Evolutionary conservation across 345 rosid genomes (phyloP), one percentile per base, ranked within the genome.

Genomic region (Bruguiera parviflora): DNA sequence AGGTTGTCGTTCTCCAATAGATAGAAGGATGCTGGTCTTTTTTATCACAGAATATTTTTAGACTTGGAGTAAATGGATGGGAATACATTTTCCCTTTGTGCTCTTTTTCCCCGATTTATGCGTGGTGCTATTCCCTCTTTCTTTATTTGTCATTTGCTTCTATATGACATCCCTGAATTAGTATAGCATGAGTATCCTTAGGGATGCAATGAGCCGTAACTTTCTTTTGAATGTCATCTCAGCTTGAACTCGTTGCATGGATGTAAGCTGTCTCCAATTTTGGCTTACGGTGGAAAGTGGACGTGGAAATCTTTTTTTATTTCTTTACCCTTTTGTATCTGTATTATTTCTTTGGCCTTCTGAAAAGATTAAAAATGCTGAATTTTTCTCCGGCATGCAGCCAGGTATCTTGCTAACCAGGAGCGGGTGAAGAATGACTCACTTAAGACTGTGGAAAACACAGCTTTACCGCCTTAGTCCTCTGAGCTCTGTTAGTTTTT

Each of bases 371-470:
- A 53, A 72, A 73, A 53, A 5, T 71, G 56, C 66, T 63, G 51
- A 46, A 66, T 67, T 80, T 72, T 18, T 73, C 71, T 81, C 70
- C 84, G 91, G 98, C 98, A 89, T 74, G 98, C 98, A 69, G 97
- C 98, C 62, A 85, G 98, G 83, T 94, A 91, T 79, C 98, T 94
- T 67, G 96, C 92, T 67, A 94, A 94, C 71, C 98, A 94, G 86
- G 98, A 94, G 81, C 91, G 98, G 98, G 97, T 94, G 51, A 94
- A 91, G 82, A 85, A 82, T 76, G 98, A 94, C 75, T 94, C 98
- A 58, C 77, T 94, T 79, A 94, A 89, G 85, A 88, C 92, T 27
- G 97, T 94, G 78, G 98, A 94, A 83, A 91, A 94, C 81, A 94
- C 98, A 70, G 97, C 97, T 79, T 97, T 94, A 91, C 84, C 75